Evolutionary conservation across 2,329 filamentous ascomycete genomes (phyloP).

Genomic region (Nigrograna mackinnonii): DNA sequence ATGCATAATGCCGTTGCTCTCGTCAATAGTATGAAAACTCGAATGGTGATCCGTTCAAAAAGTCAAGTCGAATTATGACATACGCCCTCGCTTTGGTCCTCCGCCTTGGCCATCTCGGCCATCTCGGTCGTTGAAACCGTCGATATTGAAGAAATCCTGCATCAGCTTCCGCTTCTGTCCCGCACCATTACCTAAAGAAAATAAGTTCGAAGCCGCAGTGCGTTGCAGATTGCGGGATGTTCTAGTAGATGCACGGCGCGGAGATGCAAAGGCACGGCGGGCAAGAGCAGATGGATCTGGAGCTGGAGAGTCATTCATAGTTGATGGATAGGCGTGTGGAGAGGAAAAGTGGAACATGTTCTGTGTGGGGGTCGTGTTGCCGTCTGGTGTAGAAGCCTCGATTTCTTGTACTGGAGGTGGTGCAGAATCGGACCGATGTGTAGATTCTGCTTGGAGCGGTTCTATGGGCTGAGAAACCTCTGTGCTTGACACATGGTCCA

Average conservation of each 20-base stretch:
- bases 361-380: conserved; percentile 33
- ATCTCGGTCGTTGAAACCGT: conserved; percentile 66
- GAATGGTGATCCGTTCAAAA: not conserved
- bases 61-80: conserved; percentile 24
- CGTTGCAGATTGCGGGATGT: conserved; percentile 32
- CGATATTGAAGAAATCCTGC: conserved; percentile 75
- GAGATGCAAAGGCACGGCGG: conserved; percentile 34
- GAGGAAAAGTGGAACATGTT: conserved; percentile 71
- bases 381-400: conserved; percentile 31
- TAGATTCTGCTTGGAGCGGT: conserved; percentile 14
- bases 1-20: not conserved
- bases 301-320: conserved; percentile 36
- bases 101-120: conserved; percentile 27
- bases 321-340: conserved; percentile 60
- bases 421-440: conserved; percentile 31
- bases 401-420: conserved; percentile 42
- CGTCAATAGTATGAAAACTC: not conserved
- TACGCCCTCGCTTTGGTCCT: conserved; percentile 43
- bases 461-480: conserved; percentile 40
- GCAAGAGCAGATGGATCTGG: conserved; percentile 31
- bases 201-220: conserved; percentile 37
- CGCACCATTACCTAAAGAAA: conserved; percentile 63
- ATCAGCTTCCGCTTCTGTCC: conserved; percentile 75
- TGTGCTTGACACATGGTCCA: conserved; percentile 53
- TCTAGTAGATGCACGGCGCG: conserved; percentile 41